A percentile compares a stretch with the other conserved stretches of the same genome.
These are phyloP conservation scores for Aeschynomene evenia DNA, from an alignment of 306 rosid species.

Conservation along the genomic window DNA sequence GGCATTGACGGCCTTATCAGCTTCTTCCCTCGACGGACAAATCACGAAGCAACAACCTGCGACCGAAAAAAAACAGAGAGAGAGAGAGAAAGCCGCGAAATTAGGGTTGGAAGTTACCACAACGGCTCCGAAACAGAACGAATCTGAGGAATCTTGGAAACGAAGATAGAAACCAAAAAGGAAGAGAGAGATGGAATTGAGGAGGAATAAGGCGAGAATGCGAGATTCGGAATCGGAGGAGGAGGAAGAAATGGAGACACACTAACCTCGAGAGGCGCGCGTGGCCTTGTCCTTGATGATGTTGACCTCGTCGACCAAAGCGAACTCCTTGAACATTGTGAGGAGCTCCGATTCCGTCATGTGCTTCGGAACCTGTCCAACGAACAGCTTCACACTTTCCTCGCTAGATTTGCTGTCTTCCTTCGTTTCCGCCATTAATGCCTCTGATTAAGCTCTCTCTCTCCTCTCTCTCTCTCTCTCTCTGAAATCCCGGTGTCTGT, in stretches of 20 bases:
- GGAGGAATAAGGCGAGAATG: neutral
- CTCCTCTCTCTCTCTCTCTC: neutral
- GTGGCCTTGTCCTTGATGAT: conserved; percentile 94
- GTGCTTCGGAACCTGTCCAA: conserved; percentile 97
- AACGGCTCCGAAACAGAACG: neutral
- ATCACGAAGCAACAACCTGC: conserved; percentile 92
- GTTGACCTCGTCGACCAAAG: conserved; percentile 94
- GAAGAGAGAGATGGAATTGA: neutral
- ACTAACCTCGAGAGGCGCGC: conserved; percentile 82
- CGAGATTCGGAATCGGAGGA: conserved; percentile 6
- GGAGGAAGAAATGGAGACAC: neutral
- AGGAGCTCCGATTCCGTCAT: conserved; percentile 86
- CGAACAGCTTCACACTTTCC: conserved; percentile 95
- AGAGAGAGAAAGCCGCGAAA: neutral
- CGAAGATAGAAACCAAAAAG: neutral
- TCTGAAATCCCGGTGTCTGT: conserved; percentile 11
- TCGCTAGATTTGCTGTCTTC: conserved; percentile 74
- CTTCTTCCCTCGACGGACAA: conserved; percentile 92
- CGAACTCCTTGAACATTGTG: conserved; percentile 85
- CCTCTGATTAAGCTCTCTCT: conserved; percentile 18
- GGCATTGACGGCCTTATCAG: conserved; percentile 95
- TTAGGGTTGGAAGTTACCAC: conserved; percentile 38
- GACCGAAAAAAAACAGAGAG: neutral
- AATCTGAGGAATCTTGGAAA: neutral
- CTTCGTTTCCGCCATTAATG: conserved; percentile 90